A percentile compares a stretch with the other conserved stretches of the same genome.
phyloP scores from a whole-genome alignment of 768 basidiomycete genomes.

The Phaeolepiota aurea region DNA sequence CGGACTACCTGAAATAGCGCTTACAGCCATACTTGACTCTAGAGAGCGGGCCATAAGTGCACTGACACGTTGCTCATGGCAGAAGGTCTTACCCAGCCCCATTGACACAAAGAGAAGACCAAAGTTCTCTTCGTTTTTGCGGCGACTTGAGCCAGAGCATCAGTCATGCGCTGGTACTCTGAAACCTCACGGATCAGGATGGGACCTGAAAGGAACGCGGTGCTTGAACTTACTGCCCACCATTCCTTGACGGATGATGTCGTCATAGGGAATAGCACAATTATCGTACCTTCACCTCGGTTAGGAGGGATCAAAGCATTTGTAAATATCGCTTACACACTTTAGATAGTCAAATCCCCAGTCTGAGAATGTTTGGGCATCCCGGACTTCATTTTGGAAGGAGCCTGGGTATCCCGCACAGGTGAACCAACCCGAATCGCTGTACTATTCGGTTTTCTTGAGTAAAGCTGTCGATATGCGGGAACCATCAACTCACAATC shows the following conservation, averaged over 20 bases:
- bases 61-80: not conserved
- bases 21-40: conserved; percentile 50
- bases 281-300: conserved; percentile 37
- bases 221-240: conserved; percentile 38
- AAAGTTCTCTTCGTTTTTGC: conserved; percentile 36
- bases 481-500: no score
- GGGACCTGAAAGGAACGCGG: no score
- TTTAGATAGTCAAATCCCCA: conserved; percentile 68
- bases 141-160: conserved; percentile 44
- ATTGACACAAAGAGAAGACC: conserved; percentile 54
- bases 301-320: not conserved
- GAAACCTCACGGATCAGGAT: no score
- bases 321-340: conserved; percentile 20
- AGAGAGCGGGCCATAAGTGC: conserved; percentile 1
- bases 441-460: conserved; percentile 25
- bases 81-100: conserved; percentile 44
- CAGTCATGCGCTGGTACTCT: conserved; percentile 58
- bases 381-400: conserved; percentile 49
- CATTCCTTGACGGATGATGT: conserved; percentile 46
- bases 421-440: conserved; percentile 63
- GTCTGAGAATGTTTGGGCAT: conserved; percentile 45
- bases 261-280: conserved; percentile 50
- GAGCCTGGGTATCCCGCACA: conserved; percentile 61
- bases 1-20: conserved; percentile 6
- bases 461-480: conserved; percentile 2